Base-by-base conservation (phyloP, 2,329 filamentous ascomycete genomes). In the Nothophoma quercina region DNA sequence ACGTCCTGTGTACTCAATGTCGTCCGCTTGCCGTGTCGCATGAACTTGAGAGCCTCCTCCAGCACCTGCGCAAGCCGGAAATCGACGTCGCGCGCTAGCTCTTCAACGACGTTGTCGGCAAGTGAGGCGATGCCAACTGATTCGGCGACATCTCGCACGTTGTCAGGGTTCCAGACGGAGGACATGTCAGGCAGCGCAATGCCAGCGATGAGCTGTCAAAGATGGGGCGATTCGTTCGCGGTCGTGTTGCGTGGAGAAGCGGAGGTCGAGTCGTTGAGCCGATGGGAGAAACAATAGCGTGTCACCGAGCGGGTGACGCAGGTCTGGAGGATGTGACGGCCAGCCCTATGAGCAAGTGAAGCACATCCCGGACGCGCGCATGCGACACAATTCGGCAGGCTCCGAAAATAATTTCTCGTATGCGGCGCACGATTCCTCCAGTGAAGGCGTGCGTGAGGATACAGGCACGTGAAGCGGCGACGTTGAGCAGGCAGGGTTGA, bases 101-200 rank as follows among this genome's bases (percentile, higher is more conserved):
- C 88, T 56, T 95, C 90, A 36, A 93, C 86, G 18, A 95, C 90
- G 57, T 98, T 93, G 55, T 96, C 91, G 71, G 85, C 86, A 35
- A 98, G 83, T 47, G 85, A 83, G 63, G 85, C 80, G 65, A 99
- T 93, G 51, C 95, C 95, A 39, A 98, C 90, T 1, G 95, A 96
- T 75, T 99, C 95, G 63, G 95, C 93, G 56, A 98, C 93, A 74
- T 99, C 95, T 65, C 88, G 88, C 66, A 99, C 90, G 65, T 96
- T 98, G 68, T 99, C 95, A 15, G 90, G 87, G 71, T 97, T 98
- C 95, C 95, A 98, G 64, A 97, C 87, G 30, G 85, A 85, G 15
- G 67, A 68, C 69, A 71, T 71, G 60, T 58, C 43, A 44, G 18
- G 59, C 42, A 32, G 53, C 38, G 50, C 32, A 38, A 32, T 33